Conservation (phyloP, 1,139 yeast genomes). For the Zygotorulaspora mrakii region DNA sequence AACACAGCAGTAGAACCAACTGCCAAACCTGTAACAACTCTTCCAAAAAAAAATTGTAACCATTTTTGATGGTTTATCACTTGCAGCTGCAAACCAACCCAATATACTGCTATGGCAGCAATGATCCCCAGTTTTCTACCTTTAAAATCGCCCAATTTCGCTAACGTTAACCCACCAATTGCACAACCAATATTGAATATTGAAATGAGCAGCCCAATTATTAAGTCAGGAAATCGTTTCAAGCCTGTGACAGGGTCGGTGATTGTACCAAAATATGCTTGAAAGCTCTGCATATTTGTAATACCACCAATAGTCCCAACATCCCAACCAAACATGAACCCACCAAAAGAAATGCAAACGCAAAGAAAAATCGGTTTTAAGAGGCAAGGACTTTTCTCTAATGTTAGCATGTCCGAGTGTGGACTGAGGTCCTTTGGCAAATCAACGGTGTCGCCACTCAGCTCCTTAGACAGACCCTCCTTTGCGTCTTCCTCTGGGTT, state of each 20-base stretch:
- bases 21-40: constrained; percentile 52
- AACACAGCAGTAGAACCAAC: constrained; percentile 53
- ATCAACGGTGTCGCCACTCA: background rate
- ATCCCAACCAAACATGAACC: constrained; percentile 71
- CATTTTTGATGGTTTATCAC: constrained; percentile 42
- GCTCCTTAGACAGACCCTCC: background rate
- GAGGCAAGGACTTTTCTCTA: constrained; percentile 2
- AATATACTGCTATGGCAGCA: constrained; percentile 45
- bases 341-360: constrained; percentile 50
- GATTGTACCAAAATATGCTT: constrained; percentile 46
- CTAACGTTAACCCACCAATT: constrained; percentile 61
- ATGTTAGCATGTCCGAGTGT: too few relatives aligned
- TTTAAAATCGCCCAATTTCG: constrained; percentile 48
- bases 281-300: constrained; percentile 54
- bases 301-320: constrained; percentile 72
- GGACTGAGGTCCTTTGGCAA: background rate
- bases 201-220: constrained; percentile 57
- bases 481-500: too few relatives aligned
- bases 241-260: constrained; percentile 33
- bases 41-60: constrained; percentile 51
- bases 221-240: constrained; percentile 42
- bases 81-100: constrained; percentile 49
- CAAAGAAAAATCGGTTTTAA: constrained; percentile 38
- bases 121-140: constrained; percentile 54
- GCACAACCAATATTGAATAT: constrained; percentile 71